Evolutionary conservation across 495 filamentous ascomycete species (phyloP), one percentile per base, ranked within the genome.

Genomic region (Amphirosellinia nigrospora): DNA sequence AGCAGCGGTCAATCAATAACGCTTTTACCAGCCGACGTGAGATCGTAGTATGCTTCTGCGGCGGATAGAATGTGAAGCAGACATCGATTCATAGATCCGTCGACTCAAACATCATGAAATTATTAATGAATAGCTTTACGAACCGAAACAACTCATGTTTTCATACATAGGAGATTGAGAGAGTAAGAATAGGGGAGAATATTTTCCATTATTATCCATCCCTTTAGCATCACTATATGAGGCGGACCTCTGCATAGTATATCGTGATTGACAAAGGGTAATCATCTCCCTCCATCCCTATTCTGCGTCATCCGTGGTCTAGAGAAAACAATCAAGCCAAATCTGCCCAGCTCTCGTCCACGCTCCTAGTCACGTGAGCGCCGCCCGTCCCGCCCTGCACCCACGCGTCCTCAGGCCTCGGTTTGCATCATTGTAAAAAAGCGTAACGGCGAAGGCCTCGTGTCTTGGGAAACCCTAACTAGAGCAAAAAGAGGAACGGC

Each of bases 131-230:
- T n/a, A 5, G 23, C 23, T 15, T 15, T 2, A 1, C 21, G 3
- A 52, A 28, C 23, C 3, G 11, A 4, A 28, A 15, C 6, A 52
- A 0, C 23, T 13, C 48, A 52, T 26, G n/a, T 38, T n/a, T 5
- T 26, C 10, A 26, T n/a, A 34, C 41, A 30, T 21, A 38, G 23
- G 3, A 21, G n/a, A 52, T 2, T 4, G 58, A 23, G 21, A 28
- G 9, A 53, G 19, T n/a, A 4, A 38, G 7, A n/a, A 41, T n/a
- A 32, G 28, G 38, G 39, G 30, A 53, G 36, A 67, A 30, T 39
- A 36, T 68, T 60, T 61, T 68, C 56, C 66, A 68, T 68, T 68
- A 68, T 52, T 60, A 61, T 68, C 55, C 43, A 61, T 68, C 55
- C 34, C 39, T 30, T 39, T 8, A 68, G 43, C 39, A 61, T 39